phyloP scores from a whole-genome alignment of 2,329 filamentous ascomycete genomes.

The Alternaria sp. region DNA sequence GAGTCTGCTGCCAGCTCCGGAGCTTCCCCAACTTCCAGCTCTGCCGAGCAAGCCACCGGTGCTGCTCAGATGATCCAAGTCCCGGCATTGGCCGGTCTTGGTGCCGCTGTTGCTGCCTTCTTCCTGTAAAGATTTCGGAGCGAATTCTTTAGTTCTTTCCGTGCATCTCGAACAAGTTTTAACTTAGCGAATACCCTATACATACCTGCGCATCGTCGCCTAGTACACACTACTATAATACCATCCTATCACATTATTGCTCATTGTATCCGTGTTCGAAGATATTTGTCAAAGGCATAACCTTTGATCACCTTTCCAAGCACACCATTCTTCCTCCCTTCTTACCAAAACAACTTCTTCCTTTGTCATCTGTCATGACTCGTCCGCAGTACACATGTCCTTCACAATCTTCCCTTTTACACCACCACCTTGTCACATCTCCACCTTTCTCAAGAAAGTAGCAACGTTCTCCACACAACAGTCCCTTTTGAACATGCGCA shows the following conservation, averaged over 20 bases:
- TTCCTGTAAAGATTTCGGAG: constrained; percentile 23
- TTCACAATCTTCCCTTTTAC: constrained; percentile 31
- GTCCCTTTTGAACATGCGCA: constrained; percentile 22
- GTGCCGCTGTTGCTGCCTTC: constrained; percentile 36
- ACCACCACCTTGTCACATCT: constrained; percentile 19
- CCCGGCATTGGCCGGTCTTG: constrained; percentile 40
- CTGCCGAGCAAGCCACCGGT: constrained; percentile 4
- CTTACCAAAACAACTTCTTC: constrained; percentile 39
- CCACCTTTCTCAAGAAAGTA: constrained; percentile 42
- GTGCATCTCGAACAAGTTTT: neutral
- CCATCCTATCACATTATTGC: neutral
- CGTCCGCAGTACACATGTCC: constrained; percentile 37
- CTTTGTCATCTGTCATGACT: constrained; percentile 21
- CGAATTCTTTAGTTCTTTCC: neutral
- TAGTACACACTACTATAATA: neutral
- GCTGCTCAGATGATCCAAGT: constrained; percentile 25
- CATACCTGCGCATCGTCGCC: neutral
- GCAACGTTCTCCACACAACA: constrained; percentile 29
- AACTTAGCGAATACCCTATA: neutral
- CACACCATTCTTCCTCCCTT: constrained; percentile 37
- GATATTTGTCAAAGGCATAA: neutral
- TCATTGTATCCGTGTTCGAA: neutral
- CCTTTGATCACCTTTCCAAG: neutral
- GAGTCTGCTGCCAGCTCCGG: constrained; percentile 7
- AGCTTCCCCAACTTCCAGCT: constrained; percentile 1